Evolutionary conservation across 805 yeast species (phyloP).

Genomic region (Peterozyma xylosa): DNA sequence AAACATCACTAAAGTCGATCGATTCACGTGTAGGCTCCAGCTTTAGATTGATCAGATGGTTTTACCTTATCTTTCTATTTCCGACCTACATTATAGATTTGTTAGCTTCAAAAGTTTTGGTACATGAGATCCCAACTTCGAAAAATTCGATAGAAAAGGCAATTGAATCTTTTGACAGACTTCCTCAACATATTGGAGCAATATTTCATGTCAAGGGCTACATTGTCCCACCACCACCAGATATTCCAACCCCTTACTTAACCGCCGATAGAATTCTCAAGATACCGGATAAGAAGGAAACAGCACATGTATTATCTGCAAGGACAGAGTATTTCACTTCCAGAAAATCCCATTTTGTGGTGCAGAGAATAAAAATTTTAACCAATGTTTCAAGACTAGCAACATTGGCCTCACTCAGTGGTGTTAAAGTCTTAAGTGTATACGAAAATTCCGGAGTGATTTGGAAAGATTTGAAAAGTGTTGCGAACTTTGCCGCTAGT

Average conservation of each 20-base stretch:
- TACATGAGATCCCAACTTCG: conserved; percentile 15
- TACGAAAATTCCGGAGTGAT: conserved; percentile 19
- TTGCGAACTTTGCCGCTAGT: conserved; percentile 17
- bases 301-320: conserved; percentile 20
- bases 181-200: conserved; percentile 25
- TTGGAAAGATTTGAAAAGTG: conserved; percentile 19
- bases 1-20: too few species aligned
- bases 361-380: conserved; percentile 31
- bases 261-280: conserved; percentile 30
- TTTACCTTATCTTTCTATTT: too few species aligned
- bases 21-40: too few species aligned
- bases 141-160: conserved; percentile 10
- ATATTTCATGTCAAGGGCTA: conserved; percentile 23
- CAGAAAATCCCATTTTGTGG: conserved; percentile 30
- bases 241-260: conserved; percentile 34
- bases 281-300: conserved; percentile 28
- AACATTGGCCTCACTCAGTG: conserved; percentile 20
- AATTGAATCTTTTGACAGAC: conserved; percentile 8
- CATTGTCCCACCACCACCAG: conserved; percentile 30
- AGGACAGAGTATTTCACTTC: conserved; percentile 32
- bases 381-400: conserved; percentile 27
- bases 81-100: not conserved
- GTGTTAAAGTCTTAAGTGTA: conserved; percentile 16
- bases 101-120: conserved; percentile 13
- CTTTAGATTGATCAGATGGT: too few species aligned